phyloP scores from a whole-genome alignment of 108 stramenopile genomes.

The Pinguiococcus pyrenoidosus region DNA sequence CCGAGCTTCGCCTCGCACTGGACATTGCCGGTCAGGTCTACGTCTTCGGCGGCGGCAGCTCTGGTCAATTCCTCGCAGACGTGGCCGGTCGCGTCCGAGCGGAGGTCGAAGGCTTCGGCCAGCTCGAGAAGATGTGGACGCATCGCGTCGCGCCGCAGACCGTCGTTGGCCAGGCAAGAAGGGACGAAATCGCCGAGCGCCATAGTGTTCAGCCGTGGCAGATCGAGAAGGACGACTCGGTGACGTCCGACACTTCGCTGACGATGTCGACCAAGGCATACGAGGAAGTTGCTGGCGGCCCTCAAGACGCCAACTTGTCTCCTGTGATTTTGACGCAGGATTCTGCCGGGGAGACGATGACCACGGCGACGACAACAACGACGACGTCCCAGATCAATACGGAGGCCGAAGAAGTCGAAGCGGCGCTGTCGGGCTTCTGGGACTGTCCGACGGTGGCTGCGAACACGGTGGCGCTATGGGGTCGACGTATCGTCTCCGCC shows the following conservation, averaged over 20 bases:
- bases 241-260: neutral
- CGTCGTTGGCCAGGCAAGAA: no score
- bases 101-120: conserved; percentile 27
- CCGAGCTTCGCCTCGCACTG: conserved; percentile 38
- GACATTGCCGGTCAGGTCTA: conserved; percentile 53
- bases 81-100: conserved; percentile 10
- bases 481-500: conserved; percentile 35
- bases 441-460: conserved; percentile 7
- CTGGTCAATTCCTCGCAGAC: conserved; percentile 34
- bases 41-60: conserved; percentile 45
- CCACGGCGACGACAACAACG: neutral
- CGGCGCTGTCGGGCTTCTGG: no score
- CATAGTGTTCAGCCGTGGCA: no score
- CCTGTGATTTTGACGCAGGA: no score
- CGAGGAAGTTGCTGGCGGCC: no score
- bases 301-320: no score
- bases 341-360: no score
- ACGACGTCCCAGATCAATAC: conserved; percentile 13
- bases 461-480: conserved; percentile 49
- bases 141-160: conserved; percentile 17
- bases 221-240: neutral
- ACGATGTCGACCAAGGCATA: no score
- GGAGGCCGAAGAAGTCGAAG: no score
- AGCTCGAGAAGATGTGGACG: conserved; percentile 33
- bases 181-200: no score